Conservation (phyloP, 352 stramenopile species). For the Pythium sp. region DNA sequence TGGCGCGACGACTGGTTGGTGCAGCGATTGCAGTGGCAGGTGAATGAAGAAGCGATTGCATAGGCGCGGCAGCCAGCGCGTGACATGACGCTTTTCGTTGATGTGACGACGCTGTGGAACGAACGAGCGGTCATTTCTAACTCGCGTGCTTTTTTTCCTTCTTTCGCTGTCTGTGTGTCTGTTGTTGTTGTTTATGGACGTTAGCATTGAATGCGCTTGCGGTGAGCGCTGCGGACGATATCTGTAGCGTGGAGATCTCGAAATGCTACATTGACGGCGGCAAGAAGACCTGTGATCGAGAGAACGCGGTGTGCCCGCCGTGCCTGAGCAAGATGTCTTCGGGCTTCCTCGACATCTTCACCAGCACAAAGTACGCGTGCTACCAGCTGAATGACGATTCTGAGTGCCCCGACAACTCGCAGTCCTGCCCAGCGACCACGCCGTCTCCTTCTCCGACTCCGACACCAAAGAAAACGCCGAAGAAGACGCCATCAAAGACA, state of each 20-base stretch:
- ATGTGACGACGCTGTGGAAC: background rate
- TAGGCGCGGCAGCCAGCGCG: too few species aligned
- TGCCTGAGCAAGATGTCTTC: conserved; percentile 34
- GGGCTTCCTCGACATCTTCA: conserved; percentile 20
- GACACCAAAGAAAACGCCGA: conserved; percentile 23
- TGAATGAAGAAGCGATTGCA: background rate
- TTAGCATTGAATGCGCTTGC: conserved; percentile 6
- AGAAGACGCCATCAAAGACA: conserved; percentile 19
- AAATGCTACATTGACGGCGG: conserved; percentile 46
- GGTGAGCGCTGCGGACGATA: conserved; percentile 8
- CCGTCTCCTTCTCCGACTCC: conserved; percentile 11
- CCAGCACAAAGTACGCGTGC: conserved; percentile 45
- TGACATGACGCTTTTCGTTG: background rate
- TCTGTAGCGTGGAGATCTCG: conserved; percentile 31
- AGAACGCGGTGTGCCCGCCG: conserved; percentile 38
- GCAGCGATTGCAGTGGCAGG: conserved; percentile 8
- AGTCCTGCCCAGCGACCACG: conserved; percentile 23
- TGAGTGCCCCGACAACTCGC: conserved; percentile 37
- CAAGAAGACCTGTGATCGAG: conserved; percentile 46
- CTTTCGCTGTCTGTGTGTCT: background rate
- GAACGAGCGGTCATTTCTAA: background rate
- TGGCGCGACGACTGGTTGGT: conserved; percentile 9
- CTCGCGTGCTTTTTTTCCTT: background rate
- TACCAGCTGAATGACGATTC: conserved; percentile 31
- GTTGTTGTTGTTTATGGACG: background rate